Conservation (phyloP, 2,329 filamentous ascomycete genomes). For the Macrophomina pseudophaseolina region DNA sequence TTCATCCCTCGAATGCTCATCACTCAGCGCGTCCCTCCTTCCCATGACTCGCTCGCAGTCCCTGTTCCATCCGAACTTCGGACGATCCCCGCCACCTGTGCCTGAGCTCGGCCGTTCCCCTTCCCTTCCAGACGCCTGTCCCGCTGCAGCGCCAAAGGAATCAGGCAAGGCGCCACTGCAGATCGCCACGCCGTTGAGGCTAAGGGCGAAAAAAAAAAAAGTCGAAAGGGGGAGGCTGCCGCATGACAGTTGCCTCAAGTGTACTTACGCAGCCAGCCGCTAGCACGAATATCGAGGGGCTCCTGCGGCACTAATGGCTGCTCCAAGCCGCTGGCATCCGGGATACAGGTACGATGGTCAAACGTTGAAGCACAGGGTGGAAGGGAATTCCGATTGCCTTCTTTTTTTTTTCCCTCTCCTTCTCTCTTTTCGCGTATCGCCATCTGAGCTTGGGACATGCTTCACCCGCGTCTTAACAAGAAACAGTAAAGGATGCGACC, state of each 20-base stretch:
- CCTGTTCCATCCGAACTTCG: slow-evolving; percentile 4
- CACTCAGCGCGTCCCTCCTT: background rate
- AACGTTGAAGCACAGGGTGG: background rate
- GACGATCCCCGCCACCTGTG: background rate
- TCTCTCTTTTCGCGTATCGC: background rate
- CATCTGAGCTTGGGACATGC: background rate
- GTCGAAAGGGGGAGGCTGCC: background rate
- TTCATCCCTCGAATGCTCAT: background rate
- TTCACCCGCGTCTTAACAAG: background rate
- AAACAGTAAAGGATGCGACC: background rate
- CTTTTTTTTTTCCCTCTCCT: too few relatives aligned
- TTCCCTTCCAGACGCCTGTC: background rate
- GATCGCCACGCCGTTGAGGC: background rate
- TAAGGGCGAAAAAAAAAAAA: background rate
- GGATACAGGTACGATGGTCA: too few relatives aligned
- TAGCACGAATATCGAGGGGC: background rate
- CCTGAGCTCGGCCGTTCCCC: background rate
- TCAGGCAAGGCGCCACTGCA: background rate
- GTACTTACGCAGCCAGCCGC: background rate
- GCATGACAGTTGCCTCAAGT: background rate
- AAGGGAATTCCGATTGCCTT: background rate
- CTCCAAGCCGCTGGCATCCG: background rate
- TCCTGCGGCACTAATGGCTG: background rate
- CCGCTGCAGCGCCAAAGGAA: background rate
- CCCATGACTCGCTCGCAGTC: slow-evolving; percentile 10